Conservation (phyloP, 108 stramenopile species). For the Aureococcus anophagefferens region DNA sequence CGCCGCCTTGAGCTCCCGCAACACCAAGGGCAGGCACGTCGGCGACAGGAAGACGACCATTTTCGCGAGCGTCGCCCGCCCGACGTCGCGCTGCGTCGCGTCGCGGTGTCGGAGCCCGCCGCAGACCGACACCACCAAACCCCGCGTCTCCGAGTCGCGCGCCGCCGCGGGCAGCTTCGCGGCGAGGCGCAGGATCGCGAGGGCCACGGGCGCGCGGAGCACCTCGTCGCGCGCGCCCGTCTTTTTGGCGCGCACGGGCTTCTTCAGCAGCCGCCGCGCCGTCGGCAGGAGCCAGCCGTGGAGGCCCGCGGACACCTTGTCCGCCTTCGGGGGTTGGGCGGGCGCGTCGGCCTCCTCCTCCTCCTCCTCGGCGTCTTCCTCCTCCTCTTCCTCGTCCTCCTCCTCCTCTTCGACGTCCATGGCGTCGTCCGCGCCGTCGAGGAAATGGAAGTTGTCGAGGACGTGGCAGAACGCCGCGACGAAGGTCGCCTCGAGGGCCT, state of each 20-base stretch:
- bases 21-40: slow-evolving; percentile 60
- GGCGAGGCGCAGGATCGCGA: slow-evolving; percentile 79
- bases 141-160: slow-evolving; percentile 62
- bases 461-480: slow-evolving; percentile 59
- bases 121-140: slow-evolving; percentile 68
- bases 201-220: slow-evolving; percentile 67
- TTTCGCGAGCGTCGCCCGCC: slow-evolving; percentile 67
- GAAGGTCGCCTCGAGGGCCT: not conserved
- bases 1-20: slow-evolving; percentile 54
- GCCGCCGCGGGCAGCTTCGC: slow-evolving; percentile 62
- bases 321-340: too few relatives aligned
- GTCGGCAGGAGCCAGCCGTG: slow-evolving; percentile 21
- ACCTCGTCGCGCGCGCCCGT: slow-evolving; percentile 53
- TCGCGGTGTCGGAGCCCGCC: slow-evolving; percentile 70
- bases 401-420: slow-evolving; percentile 14
- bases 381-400: slow-evolving; percentile 9
- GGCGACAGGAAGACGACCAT: slow-evolving; percentile 62
- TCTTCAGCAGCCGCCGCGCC: slow-evolving; percentile 18
- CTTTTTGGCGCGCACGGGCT: slow-evolving; percentile 26
- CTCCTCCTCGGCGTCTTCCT: slow-evolving; percentile 6
- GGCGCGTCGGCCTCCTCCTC: not conserved
- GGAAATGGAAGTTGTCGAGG: slow-evolving; percentile 71
- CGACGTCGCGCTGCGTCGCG: slow-evolving; percentile 68
- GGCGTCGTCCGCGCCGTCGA: slow-evolving; percentile 6
- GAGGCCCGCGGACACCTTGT: slow-evolving; percentile 19